These are phyloP conservation scores for Yarrowia porcina DNA, from an alignment of 805 yeast species.

Conservation along the genomic window DNA sequence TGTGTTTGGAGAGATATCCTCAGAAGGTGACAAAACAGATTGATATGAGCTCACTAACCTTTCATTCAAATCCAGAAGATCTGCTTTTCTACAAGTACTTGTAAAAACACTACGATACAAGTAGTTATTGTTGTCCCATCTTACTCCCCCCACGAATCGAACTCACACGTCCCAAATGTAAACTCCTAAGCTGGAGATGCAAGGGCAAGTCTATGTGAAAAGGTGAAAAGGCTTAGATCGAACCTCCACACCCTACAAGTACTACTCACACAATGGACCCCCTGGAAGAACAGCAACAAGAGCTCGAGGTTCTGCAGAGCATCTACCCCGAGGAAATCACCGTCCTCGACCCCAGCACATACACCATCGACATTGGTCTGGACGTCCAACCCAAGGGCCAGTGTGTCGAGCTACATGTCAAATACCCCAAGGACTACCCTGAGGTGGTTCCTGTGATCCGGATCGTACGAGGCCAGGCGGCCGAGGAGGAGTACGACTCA, in stretches of 20 bases:
- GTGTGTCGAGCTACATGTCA: slow-evolving; percentile 52
- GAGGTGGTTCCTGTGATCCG: slow-evolving; percentile 65
- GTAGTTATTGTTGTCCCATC: too few relatives aligned
- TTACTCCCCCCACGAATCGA: neutral
- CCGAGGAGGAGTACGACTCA: slow-evolving; percentile 43
- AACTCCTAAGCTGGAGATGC: slow-evolving; percentile 9
- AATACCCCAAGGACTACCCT: slow-evolving; percentile 77
- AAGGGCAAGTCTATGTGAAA: neutral
- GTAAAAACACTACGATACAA: too few relatives aligned
- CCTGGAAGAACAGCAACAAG: slow-evolving; percentile 81
- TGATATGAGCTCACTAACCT: too few relatives aligned
- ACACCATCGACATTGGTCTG: slow-evolving; percentile 55
- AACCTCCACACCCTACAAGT: neutral
- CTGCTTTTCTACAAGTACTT: too few relatives aligned
- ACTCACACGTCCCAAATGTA: neutral
- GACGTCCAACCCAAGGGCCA: slow-evolving; percentile 67
- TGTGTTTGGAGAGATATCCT: too few relatives aligned
- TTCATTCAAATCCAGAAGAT: too few relatives aligned
- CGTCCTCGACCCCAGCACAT: slow-evolving; percentile 40
- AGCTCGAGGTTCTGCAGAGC: slow-evolving; percentile 81
- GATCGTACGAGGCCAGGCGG: slow-evolving; percentile 42
- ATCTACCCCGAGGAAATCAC: slow-evolving; percentile 89
- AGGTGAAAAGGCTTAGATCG: neutral
- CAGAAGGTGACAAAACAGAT: too few relatives aligned
- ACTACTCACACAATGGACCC: slow-evolving; percentile 54